Conservation (phyloP, 2,329 filamentous ascomycete genomes). For the Fulvia fulva region DNA sequence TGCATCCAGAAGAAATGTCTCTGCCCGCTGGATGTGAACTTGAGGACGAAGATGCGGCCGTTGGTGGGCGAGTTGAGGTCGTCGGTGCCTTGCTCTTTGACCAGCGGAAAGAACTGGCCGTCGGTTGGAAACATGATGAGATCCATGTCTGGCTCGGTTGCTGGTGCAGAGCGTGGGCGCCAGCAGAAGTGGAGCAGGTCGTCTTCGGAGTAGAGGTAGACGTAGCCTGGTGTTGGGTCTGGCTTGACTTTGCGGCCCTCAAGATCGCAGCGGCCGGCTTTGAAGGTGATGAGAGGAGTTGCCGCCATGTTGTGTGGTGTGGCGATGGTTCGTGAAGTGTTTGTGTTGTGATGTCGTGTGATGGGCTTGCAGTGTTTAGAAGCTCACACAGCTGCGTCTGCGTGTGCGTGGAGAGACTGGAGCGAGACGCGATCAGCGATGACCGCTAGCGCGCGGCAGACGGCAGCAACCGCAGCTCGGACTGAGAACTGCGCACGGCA, state of each 20-base stretch:
- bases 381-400: not conserved
- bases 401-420: no score
- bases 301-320: conserved; percentile 63
- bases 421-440: no score
- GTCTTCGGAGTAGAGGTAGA: conserved; percentile 92
- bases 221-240: conserved; percentile 70
- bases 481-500: not conserved
- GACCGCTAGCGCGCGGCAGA: not conserved
- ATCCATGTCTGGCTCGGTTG: conserved; percentile 75
- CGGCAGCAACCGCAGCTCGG: not conserved
- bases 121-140: conserved; percentile 91
- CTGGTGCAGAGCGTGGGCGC: conserved; percentile 70
- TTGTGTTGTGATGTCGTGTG: conserved; percentile 2
- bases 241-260: conserved; percentile 65
- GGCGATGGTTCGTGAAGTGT: conserved; percentile 19
- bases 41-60: conserved; percentile 87
- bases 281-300: conserved; percentile 87
- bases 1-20: conserved; percentile 96
- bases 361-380: not conserved
- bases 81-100: conserved; percentile 42
- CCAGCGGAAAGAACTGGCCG: conserved; percentile 69
- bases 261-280: conserved; percentile 78
- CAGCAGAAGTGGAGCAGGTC: conserved; percentile 97
- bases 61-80: conserved; percentile 65
- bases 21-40: conserved; percentile 88